Evolutionary conservation across 75 land plant species (phyloP).

Genomic region (Adiantum capillusveneris): DNA sequence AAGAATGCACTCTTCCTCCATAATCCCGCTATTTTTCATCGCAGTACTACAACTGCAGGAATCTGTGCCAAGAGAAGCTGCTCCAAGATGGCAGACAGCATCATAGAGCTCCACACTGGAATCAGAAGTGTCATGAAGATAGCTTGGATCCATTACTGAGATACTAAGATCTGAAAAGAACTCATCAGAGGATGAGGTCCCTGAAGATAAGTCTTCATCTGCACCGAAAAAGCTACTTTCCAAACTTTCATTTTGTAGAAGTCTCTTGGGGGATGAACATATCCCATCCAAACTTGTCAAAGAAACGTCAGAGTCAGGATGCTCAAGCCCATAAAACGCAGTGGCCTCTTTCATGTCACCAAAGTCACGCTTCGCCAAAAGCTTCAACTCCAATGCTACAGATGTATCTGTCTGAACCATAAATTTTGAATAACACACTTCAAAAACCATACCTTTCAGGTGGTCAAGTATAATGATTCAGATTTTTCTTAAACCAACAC

Average conservation of each 20-base stretch:
- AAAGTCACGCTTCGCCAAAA: conserved; percentile 70
- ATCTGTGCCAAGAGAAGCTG: background rate
- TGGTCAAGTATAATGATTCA: too few relatives aligned
- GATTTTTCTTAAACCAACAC: too few relatives aligned
- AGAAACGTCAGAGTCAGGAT: background rate
- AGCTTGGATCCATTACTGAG: too few relatives aligned
- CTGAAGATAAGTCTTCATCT: background rate
- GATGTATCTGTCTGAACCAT: conserved; percentile 64
- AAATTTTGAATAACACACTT: too few relatives aligned
- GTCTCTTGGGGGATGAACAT: too few relatives aligned
- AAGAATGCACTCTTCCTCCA: too few relatives aligned
- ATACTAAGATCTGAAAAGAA: too few relatives aligned
- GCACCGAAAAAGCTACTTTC: background rate
- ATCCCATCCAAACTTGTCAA: too few relatives aligned
- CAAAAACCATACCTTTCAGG: too few relatives aligned
- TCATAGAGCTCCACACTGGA: background rate
- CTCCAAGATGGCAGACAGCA: conserved; percentile 2
- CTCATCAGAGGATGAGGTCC: too few relatives aligned
- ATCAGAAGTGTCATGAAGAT: background rate
- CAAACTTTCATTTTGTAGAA: background rate
- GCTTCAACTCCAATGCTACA: conserved; percentile 58
- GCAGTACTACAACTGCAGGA: background rate
- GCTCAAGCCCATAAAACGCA: conserved; percentile 14
- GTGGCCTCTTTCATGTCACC: conserved; percentile 45
- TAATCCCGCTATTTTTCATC: too few relatives aligned